Percentiles rank a stretch among this genome's conserved stretches.
phyloP scores from a whole-genome alignment of 148 eudicot species.

The Chenopodium suecicum region DNA sequence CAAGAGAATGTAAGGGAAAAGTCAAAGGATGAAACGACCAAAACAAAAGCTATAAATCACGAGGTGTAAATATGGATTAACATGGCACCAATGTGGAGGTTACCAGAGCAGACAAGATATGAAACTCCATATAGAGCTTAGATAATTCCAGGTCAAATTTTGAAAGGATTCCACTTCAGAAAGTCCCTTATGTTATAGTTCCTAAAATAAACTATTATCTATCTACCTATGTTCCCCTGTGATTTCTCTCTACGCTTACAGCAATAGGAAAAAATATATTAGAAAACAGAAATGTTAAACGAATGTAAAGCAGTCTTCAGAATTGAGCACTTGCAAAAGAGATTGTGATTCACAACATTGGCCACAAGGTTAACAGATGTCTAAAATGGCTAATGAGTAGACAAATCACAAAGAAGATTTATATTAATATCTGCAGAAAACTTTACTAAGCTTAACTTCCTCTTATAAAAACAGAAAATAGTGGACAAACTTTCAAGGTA shows the following conservation, averaged over 20 bases:
- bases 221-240: not conserved
- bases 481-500: not conserved
- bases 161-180: not conserved
- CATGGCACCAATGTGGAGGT: not conserved
- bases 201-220: not conserved
- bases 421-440: not conserved
- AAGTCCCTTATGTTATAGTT: not conserved
- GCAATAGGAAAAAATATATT: not conserved
- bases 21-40: not conserved
- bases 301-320: not conserved
- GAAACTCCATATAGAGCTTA: not conserved
- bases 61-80: too few relatives aligned
- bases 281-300: not conserved
- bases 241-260: not conserved
- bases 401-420: not conserved
- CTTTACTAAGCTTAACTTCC: not conserved
- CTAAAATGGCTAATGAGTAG: too few relatives aligned
- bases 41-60: not conserved
- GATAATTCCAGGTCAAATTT: not conserved
- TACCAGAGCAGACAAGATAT: not conserved
- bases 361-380: too few relatives aligned
- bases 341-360: too few relatives aligned
- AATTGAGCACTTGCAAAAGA: not conserved
- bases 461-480: slow-evolving; percentile 1
- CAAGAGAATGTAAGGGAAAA: not conserved